Conservation (phyloP, 2,329 filamentous ascomycete species). For the Venturia aucupariae region DNA sequence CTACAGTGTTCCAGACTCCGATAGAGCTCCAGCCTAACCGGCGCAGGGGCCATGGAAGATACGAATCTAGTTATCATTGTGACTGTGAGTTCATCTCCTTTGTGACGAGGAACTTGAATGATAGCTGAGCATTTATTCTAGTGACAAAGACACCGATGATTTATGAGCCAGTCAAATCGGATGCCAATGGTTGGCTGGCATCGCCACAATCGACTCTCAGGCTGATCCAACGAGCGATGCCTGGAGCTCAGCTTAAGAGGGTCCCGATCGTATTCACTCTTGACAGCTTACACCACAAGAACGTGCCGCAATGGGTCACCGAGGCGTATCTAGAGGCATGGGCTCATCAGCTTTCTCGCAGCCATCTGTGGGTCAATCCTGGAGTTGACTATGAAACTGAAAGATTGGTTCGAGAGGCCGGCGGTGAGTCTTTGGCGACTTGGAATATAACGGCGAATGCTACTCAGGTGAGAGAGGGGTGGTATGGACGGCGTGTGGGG, state of each 20-base stretch:
- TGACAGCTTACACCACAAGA: neutral
- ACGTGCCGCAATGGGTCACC: neutral
- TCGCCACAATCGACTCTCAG: neutral
- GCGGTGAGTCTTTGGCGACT: conserved; percentile 34
- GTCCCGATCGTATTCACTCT: neutral
- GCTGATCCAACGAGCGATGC: neutral
- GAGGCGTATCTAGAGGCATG: neutral
- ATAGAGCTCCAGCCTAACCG: neutral
- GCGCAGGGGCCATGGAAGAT: neutral
- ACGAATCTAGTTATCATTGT: neutral
- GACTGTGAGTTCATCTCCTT: neutral
- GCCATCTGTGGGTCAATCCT: neutral
- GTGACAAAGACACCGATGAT: neutral
- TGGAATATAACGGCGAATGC: conserved; percentile 37
- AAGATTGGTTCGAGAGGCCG: conserved; percentile 25
- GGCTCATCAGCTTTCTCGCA: neutral
- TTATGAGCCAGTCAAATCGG: neutral
- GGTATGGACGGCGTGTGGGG: conserved; percentile 32
- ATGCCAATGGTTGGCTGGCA: neutral
- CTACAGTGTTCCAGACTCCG: neutral
- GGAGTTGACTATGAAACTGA: conserved; percentile 16
- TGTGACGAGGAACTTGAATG: neutral
- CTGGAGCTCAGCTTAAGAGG: neutral
- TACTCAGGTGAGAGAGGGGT: conserved; percentile 29
- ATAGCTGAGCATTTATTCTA: no score